Base-by-base conservation (phyloP, 345 rosid genomes). In the Crucihimalaya himalaica region DNA sequence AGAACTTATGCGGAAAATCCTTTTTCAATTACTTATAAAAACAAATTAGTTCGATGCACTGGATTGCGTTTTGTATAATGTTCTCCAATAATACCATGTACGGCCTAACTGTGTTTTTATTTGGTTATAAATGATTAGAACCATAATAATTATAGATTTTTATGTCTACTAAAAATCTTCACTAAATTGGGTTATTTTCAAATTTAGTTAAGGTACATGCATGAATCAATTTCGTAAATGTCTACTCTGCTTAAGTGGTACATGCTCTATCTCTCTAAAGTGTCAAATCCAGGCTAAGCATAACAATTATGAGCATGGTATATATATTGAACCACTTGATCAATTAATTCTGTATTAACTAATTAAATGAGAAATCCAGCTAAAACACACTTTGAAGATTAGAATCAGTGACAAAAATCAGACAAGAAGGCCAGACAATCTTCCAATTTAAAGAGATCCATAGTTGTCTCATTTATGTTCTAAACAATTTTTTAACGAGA, bases 371-470 rank as follows among this genome's bases (percentile, higher is more conserved):
- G 29, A 46, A 46, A 46, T 58, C 72, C 66, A 73, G 72, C 78
- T 73, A 73, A 71, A 73, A 8, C 21, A 46, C 13, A 34, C 31
- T 55, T 46, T 18, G 47, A 64, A 12, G 45, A 32, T 56, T 56
- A 8, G 52, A 56, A 35, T 19, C 14, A 65, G 2, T 65, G 72
- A 66, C 66, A 65, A 73, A 73, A 56, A 65, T 56, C 77, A 73
- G 71, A 73, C 77, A 73, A 73, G 5, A 73, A 57, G 47, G 71
- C 23, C 77, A 73, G 77, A 47, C 66, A 47, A 65, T 65, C 66
- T 56, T 46, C 40, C 51, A 46, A 56, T 34, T 55, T 45, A 64
- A 23, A 73, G 71, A 47, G 59, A 74, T 66, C 18, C 66, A 47
- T 66, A 57, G 18, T 74, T 74, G 60, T 74, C 43, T 74, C 35